phyloP scores from a whole-genome alignment of 1,284 basidiomycete genomes.

The Austroboletus niveus region DNA sequence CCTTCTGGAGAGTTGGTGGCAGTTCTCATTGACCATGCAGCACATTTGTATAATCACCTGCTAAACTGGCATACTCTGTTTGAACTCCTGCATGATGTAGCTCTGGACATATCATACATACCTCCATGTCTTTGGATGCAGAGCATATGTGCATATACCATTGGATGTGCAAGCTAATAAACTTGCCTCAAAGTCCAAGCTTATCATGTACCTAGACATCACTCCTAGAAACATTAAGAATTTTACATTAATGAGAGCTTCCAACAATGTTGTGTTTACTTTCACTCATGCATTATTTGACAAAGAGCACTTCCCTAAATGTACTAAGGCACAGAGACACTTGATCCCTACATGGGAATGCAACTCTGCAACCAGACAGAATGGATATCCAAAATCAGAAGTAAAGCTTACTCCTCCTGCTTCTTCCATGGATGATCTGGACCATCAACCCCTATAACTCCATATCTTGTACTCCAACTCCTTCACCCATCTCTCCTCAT shows the following conservation, averaged over 20 bases:
- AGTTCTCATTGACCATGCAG: neutral
- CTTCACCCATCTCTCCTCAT: no score
- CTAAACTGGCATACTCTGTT: neutral
- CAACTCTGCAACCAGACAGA: neutral
- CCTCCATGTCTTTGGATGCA: neutral
- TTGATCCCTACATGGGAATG: no score
- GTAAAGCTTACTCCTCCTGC: neutral
- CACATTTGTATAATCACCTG: neutral
- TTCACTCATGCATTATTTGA: no score
- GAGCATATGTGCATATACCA: neutral
- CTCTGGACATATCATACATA: neutral
- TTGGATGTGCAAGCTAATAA: neutral
- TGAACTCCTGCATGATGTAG: neutral
- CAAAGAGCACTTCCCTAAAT: no score
- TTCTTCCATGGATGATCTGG: neutral
- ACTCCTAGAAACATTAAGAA: neutral
- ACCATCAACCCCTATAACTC: no score
- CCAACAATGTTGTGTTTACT: neutral
- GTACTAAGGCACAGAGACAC: no score
- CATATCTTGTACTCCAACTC: no score
- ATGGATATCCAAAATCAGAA: neutral
- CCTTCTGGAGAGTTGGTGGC: neutral
- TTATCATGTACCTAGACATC: neutral
- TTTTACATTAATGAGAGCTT: neutral
- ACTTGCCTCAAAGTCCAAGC: neutral